A percentile compares a stretch with the other conserved stretches of the same genome.
Evolutionary conservation across 2,329 filamentous ascomycete genomes (phyloP).

Genomic region (Exophiala sp.): DNA sequence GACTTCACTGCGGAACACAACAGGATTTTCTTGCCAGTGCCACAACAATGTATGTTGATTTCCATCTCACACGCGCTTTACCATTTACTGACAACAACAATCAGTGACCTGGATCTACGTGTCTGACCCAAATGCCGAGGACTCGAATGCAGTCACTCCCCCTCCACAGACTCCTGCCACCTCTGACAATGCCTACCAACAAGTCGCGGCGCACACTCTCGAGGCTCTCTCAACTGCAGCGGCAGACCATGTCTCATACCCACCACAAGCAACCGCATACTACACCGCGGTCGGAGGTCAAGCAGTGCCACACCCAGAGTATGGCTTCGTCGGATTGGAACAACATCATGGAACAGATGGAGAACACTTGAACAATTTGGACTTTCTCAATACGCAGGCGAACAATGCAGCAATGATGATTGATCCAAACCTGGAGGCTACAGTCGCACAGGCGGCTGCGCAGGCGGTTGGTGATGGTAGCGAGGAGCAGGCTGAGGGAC

Average conservation of each 20-base stretch:
- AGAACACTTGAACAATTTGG: constrained; percentile 5
- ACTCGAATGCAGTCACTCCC: constrained; percentile 8
- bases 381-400: constrained; percentile 12
- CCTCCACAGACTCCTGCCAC: constrained; percentile 8
- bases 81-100: neutral
- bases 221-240: constrained; percentile 22
- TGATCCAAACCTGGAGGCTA: constrained; percentile 23
- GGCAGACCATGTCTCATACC: constrained; percentile 15
- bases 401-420: constrained; percentile 21
- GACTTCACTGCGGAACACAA: constrained; percentile 16
- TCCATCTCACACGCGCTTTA: neutral
- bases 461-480: neutral
- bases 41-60: constrained; percentile 13
- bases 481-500: constrained; percentile 7
- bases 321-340: constrained; percentile 18
- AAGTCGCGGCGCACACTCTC: constrained; percentile 21
- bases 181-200: constrained; percentile 15
- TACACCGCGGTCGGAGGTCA: constrained; percentile 19
- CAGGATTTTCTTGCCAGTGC: constrained; percentile 20
- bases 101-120: constrained; percentile 23
- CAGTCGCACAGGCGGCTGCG: constrained; percentile 8
- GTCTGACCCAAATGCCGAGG: constrained; percentile 19
- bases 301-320: constrained; percentile 15
- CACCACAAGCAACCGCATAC: constrained; percentile 18
- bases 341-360: constrained; percentile 4